These are phyloP conservation scores for Mangifera indica DNA, from an alignment of 345 rosid genomes.

Conservation along the genomic window DNA sequence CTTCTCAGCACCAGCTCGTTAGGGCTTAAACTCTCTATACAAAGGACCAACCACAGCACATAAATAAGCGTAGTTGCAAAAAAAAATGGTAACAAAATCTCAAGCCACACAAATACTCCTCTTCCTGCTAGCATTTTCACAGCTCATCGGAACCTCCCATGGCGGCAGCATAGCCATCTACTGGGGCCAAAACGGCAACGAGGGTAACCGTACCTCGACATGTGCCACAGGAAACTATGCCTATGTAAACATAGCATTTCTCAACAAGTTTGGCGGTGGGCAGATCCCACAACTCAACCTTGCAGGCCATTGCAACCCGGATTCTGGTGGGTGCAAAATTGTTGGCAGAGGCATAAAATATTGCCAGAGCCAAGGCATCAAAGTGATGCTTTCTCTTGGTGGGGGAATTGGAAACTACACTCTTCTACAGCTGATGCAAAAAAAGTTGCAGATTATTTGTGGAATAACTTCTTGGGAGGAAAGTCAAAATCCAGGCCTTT, in stretches of 20 bases:
- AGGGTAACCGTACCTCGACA: constrained; percentile 44
- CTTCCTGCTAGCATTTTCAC: constrained; percentile 12
- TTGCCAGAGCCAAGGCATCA: constrained; percentile 50
- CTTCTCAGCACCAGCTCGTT: neutral
- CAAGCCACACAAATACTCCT: constrained; percentile 16
- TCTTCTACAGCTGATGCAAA: constrained; percentile 43
- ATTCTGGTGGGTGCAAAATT: constrained; percentile 33
- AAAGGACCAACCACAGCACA: neutral
- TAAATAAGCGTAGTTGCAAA: neutral
- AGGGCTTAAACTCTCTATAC: neutral
- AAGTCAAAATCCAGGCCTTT: constrained; percentile 45
- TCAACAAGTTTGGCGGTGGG: constrained; percentile 51
- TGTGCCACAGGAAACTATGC: constrained; percentile 47
- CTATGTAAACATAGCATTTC: constrained; percentile 56
- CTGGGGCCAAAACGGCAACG: constrained; percentile 63
- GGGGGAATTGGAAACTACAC: constrained; percentile 52
- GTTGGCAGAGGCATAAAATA: constrained; percentile 35
- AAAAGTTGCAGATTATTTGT: constrained; percentile 38
- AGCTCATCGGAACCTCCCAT: neutral
- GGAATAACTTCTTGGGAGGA: constrained; percentile 49
- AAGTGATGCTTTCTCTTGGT: constrained; percentile 60
- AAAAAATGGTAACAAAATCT: neutral
- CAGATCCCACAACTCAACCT: constrained; percentile 46
- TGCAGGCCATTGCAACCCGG: constrained; percentile 60
- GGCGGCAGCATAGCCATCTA: constrained; percentile 39